Conservation (phyloP, 305 asterid species). For the Fraxinus greggii region DNA sequence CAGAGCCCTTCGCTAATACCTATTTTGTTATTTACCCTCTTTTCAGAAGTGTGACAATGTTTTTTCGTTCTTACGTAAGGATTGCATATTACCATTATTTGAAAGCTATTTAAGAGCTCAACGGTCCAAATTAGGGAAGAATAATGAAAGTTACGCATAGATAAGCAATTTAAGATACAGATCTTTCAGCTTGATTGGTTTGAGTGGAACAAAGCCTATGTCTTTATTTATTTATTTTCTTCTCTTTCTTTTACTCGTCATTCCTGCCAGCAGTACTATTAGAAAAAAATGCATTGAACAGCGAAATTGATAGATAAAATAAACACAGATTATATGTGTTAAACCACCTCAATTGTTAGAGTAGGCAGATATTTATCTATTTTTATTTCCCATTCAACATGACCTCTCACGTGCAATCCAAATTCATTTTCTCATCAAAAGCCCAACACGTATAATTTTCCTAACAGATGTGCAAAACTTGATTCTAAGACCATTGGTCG, state of each 20-base stretch:
- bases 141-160: neutral
- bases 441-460: neutral
- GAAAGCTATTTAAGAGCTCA: neutral
- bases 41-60: neutral
- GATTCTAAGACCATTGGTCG: neutral
- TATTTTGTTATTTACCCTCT: slow-evolving; percentile 1
- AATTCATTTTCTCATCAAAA: neutral
- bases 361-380: neutral
- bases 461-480: neutral
- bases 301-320: neutral
- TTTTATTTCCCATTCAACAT: neutral
- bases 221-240: neutral
- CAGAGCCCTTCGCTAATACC: slow-evolving; percentile 15
- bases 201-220: neutral
- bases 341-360: neutral
- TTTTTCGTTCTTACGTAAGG: neutral
- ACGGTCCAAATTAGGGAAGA: neutral
- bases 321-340: neutral
- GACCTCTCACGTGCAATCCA: neutral
- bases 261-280: neutral
- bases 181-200: neutral
- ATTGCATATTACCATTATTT: neutral
- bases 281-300: neutral
- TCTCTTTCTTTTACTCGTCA: neutral
- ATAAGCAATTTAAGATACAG: neutral